A percentile compares a stretch with the other conserved stretches of the same genome.
phyloP scores from a whole-genome alignment of 768 basidiomycete genomes.

The Lactarius psammicola region DNA sequence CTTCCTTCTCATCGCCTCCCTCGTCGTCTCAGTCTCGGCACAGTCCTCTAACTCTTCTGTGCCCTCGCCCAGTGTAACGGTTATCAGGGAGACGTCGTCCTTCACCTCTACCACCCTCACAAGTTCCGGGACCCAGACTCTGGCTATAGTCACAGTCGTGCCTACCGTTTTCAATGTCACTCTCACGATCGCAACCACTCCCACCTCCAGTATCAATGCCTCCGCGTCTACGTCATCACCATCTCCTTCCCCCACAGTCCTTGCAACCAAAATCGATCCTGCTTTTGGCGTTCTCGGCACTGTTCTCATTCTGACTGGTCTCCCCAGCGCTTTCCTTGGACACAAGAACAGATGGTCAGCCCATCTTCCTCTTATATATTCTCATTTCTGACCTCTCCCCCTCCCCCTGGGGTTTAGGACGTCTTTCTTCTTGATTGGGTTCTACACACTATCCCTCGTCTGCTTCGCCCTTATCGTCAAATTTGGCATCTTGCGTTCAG shows the following conservation, averaged over 20 bases:
- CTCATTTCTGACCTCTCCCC: conserved; percentile 28
- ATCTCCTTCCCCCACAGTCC: conserved; percentile 38
- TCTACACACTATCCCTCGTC: conserved; percentile 83
- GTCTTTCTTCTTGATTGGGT: conserved; percentile 90
- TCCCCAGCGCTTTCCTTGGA: conserved; percentile 88
- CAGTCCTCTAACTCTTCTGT: conserved; percentile 18
- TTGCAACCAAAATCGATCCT: conserved; percentile 73
- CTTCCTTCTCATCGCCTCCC: conserved; percentile 31
- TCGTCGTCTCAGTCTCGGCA: conserved; percentile 30
- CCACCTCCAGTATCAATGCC: conserved; percentile 39
- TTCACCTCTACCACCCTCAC: conserved; percentile 44
- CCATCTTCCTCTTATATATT: conserved; percentile 25
- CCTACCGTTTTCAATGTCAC: conserved; percentile 66
- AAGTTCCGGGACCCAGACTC: conserved; percentile 46
- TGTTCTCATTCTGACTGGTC: conserved; percentile 83
- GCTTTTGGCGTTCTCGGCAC: conserved; percentile 89
- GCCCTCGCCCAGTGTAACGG: conserved; percentile 34
- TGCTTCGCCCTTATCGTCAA: conserved; percentile 86
- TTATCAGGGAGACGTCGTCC: conserved; percentile 54
- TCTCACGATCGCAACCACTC: conserved; percentile 49
- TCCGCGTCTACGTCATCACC: conserved; percentile 36
- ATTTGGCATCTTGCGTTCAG: conserved; percentile 80
- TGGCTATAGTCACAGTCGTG: conserved; percentile 52
- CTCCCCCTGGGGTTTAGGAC: conserved; percentile 53
- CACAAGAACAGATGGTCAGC: conserved; percentile 93